These are phyloP conservation scores for Physocladia obscura DNA, from an alignment of 192 early-diverging fungal species.

Conservation along the genomic window DNA sequence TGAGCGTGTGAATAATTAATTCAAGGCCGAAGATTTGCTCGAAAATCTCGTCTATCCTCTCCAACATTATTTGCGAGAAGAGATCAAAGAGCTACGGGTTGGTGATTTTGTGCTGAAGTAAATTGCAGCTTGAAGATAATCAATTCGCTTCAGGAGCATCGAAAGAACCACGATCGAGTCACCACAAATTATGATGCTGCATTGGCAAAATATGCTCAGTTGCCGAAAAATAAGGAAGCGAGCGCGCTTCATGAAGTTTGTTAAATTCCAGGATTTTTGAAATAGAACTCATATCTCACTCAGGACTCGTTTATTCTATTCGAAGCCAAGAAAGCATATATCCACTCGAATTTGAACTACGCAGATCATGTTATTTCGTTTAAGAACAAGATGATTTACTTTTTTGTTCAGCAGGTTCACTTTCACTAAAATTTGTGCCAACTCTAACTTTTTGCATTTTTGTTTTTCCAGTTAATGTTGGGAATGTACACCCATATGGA, in stretches of 20 bases:
- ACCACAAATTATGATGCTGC: slow-evolving; percentile 65
- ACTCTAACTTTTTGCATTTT: neutral
- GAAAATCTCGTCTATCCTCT: slow-evolving; percentile 62
- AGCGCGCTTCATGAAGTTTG: slow-evolving; percentile 58
- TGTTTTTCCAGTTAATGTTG: slow-evolving; percentile 41
- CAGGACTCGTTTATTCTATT: slow-evolving; percentile 67
- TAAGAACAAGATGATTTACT: slow-evolving; percentile 50
- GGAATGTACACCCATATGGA: slow-evolving; percentile 45
- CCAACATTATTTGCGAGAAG: slow-evolving; percentile 56
- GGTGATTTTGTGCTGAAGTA: neutral
- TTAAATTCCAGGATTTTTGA: neutral
- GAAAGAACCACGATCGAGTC: slow-evolving; percentile 47
- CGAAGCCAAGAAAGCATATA: slow-evolving; percentile 65
- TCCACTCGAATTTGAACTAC: slow-evolving; percentile 56
- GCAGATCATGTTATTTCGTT: slow-evolving; percentile 57
- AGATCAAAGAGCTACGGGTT: slow-evolving; percentile 67
- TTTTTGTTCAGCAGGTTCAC: slow-evolving; percentile 54
- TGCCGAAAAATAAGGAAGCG: slow-evolving; percentile 66
- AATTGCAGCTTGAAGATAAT: neutral
- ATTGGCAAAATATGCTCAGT: slow-evolving; percentile 54
- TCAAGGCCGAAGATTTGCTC: slow-evolving; percentile 54
- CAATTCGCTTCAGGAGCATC: slow-evolving; percentile 31
- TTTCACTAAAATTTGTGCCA: no score
- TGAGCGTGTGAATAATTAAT: neutral
- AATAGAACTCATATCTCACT: no score